Evolutionary conservation across 2,329 filamentous ascomycete species (phyloP), one percentile per base, ranked within the genome.

Genomic region (Byssochlamys sp.): DNA sequence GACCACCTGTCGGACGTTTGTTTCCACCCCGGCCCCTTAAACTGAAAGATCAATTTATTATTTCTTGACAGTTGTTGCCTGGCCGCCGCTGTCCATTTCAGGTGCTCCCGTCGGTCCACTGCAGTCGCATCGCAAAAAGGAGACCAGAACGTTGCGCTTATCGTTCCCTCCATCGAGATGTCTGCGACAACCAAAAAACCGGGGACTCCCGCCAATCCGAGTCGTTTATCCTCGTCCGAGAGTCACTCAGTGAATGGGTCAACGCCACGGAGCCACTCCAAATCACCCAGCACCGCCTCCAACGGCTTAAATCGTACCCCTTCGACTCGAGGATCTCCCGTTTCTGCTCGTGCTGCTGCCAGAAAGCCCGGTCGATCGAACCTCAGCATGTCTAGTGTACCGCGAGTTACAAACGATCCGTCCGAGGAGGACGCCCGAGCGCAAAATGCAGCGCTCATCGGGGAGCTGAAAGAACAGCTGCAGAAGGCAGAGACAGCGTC

Each of bases 391-490:
- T 75, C 71, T 35, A 75, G 69, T 57, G 69, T 75, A 27, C 71
- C 78, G 60, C 77, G 77, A 58, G 68, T 71, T 53, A 69, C 73
- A 49, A 75, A 80, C 54, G 80, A 81, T 59, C 78, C 78, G 33
- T 72, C 72, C 53, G 85, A 89, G 57, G 82, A 90, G 62, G 88
- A 91, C 55, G 85, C 86, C 61, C 85, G 88, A 64, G 90, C 89
- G 19, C 90, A 94, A 73, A 86, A 88, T 61, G 80, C 90, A 49
- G 86, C 89, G 14, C 78, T 89, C 57, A 81, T 96, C 58, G 89
- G 95, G 62, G 91, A 96, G 62, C 78, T 96, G 59, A 91, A 90
- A 74, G 85, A 90, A 62, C 85, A 90, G 58, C 79, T 96, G 54
- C 83, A 89, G 66, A 89, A 87, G 72, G 88, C 91, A 25, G 92